These are phyloP conservation scores for Mycena maculata DNA, from an alignment of 768 basidiomycete species.

Conservation along the genomic window DNA sequence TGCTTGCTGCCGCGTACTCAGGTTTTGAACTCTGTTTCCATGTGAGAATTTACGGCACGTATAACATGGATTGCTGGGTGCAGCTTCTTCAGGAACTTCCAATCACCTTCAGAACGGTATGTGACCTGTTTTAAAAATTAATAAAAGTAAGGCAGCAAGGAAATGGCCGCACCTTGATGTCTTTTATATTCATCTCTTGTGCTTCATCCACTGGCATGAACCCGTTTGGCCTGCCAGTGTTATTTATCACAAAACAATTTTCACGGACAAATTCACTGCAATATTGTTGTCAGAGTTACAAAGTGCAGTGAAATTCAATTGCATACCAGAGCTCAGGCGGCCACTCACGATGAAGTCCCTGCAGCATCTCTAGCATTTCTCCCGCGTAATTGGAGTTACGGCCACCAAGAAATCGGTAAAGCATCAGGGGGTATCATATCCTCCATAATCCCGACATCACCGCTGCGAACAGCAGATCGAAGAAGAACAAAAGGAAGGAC, in stretches of 20 bases:
- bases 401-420: constrained; percentile 32
- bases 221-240: constrained; percentile 19
- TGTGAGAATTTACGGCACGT: constrained; percentile 23
- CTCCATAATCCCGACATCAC: constrained; percentile 1
- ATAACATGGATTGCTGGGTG: constrained; percentile 37
- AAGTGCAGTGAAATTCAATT: too few relatives aligned
- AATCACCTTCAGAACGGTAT: constrained; percentile 35
- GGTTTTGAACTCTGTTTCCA: constrained; percentile 24
- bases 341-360: constrained; percentile 44
- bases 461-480: neutral
- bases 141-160: neutral
- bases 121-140: constrained; percentile 32
- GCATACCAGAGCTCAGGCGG: constrained; percentile 31
- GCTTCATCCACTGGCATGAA: constrained; percentile 32
- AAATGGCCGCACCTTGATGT: neutral
- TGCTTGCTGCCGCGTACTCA: constrained; percentile 28
- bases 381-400: constrained; percentile 40
- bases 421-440: neutral
- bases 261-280: constrained; percentile 25
- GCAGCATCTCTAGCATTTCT: constrained; percentile 43
- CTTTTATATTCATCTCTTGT: constrained; percentile 39
- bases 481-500: neutral
- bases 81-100: constrained; percentile 32
- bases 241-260: constrained; percentile 38
- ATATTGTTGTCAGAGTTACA: neutral